These are phyloP conservation scores for Dorcoceras hygrometricum DNA, from an alignment of 257 asterid genomes.

Conservation along the genomic window DNA sequence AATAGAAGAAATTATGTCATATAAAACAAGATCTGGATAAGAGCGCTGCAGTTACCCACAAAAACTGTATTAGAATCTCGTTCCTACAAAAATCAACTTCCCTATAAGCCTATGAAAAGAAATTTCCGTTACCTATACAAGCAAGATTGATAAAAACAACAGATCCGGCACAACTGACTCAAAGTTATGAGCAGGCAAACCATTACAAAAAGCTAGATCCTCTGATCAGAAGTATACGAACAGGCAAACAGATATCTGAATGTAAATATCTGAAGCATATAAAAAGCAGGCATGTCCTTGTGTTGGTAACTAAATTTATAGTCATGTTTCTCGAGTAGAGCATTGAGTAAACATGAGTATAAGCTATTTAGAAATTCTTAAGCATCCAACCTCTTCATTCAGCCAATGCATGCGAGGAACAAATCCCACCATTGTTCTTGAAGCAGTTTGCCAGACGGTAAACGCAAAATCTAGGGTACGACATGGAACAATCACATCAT, in stretches of 20 bases:
- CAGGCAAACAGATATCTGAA: background rate
- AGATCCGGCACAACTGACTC: constrained; percentile 2
- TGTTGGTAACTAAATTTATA: background rate
- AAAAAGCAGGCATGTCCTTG: background rate
- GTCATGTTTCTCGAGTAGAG: constrained; percentile 1
- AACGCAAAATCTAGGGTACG: constrained; percentile 56
- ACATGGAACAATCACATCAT: constrained; percentile 59
- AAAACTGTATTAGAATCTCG: constrained; percentile 2
- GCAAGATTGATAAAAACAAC: background rate
- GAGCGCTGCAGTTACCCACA: background rate
- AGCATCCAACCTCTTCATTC: constrained; percentile 41
- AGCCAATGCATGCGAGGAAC: constrained; percentile 71
- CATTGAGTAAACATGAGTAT: background rate
- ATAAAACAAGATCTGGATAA: constrained; percentile 1
- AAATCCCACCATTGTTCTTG: constrained; percentile 62
- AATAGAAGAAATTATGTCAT: background rate
- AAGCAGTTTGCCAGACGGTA: constrained; percentile 61
- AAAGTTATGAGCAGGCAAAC: background rate
- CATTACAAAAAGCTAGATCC: background rate
- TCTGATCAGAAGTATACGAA: background rate
- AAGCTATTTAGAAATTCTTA: background rate
- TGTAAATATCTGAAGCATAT: background rate
- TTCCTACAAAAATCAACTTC: background rate
- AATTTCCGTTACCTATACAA: constrained; percentile 1
- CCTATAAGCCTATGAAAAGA: background rate